Conservation (phyloP, 345 rosid genomes). For the Salix koriyanagi region DNA sequence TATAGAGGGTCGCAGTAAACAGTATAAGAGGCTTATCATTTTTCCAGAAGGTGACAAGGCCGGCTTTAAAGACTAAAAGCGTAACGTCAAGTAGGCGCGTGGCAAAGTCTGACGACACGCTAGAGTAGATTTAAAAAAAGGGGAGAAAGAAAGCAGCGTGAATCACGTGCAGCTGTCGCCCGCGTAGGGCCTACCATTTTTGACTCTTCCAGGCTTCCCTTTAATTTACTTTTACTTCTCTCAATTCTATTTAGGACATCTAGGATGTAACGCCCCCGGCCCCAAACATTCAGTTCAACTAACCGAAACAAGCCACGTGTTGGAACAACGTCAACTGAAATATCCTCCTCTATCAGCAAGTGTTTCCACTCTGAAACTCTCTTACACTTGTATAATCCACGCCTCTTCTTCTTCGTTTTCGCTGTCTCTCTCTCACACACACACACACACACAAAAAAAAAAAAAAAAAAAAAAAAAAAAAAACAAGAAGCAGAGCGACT, state of each 20-base stretch:
- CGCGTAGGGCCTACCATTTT: not conserved
- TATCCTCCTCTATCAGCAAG: not conserved
- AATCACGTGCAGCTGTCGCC: slow-evolving; percentile 1
- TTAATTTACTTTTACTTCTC: not conserved
- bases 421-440: too few species aligned
- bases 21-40: not conserved
- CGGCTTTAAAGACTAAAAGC: not conserved
- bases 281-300: not conserved
- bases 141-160: not conserved
- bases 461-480: not conserved
- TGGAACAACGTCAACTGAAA: not conserved
- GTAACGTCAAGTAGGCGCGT: not conserved
- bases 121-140: not conserved
- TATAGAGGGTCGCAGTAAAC: not conserved
- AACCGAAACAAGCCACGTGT: not conserved
- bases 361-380: not conserved
- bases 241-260: not conserved
- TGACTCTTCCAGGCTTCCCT: not conserved
- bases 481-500: not conserved
- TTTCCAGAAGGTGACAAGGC: not conserved
- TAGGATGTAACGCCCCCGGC: not conserved
- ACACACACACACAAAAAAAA: too few species aligned
- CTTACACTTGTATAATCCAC: not conserved
- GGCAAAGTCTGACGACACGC: not conserved
- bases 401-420: not conserved